Base-by-base conservation (phyloP, 495 filamentous ascomycete species). In the Pyrenopolyporus hunteri region DNA sequence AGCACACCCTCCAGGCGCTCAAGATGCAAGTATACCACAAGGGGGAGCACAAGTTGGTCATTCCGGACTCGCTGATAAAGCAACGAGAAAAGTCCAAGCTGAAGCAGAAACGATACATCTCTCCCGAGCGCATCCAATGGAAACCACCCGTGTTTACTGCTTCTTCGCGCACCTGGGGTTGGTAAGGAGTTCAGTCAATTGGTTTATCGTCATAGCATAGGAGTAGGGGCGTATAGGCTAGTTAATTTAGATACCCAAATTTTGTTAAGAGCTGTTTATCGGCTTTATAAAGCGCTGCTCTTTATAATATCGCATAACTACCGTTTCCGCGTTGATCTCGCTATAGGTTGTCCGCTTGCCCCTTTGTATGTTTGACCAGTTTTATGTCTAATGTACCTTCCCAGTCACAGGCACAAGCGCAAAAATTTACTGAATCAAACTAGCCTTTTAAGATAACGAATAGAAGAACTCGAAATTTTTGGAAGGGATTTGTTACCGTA, bases 101-200 rank as follows among this genome's bases (percentile, higher is more conserved):
- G 17, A 89, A 91, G 67, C 79, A 83, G 59, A 89, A 83, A 72
- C 75, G 89, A 45, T 78, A 78, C 50, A 92, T 98, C 52, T 88
- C 94, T 42, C 82, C 91, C 2, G 83, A 87, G 3, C 81, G 83
- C 62, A 83, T 98, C 36, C 86, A 89, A 71, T 98, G 94, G 94
- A 97, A 95, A 74, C 95, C 94, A 3, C 94, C 94, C 1, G 90
- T 97, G 4, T 97, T 98, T 69, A 92, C 89, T 29, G 93, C 93
- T 3, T 87, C 87, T 17, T 87, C 82, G 47, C 80, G 94, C 63
- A 98, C 93, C 20, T 98, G 94, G 94, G 96, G 92, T 64, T 98
- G 94, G 94, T 98, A 79, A 48, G 26, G 26, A 10, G 46, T 40
- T 50, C 28, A 10, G 3, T 53, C 6, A n/a, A n/a, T n/a, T 33